Evolutionary conservation across 1,284 basidiomycete species (phyloP).

Genomic region (Trichosporon inkin): DNA sequence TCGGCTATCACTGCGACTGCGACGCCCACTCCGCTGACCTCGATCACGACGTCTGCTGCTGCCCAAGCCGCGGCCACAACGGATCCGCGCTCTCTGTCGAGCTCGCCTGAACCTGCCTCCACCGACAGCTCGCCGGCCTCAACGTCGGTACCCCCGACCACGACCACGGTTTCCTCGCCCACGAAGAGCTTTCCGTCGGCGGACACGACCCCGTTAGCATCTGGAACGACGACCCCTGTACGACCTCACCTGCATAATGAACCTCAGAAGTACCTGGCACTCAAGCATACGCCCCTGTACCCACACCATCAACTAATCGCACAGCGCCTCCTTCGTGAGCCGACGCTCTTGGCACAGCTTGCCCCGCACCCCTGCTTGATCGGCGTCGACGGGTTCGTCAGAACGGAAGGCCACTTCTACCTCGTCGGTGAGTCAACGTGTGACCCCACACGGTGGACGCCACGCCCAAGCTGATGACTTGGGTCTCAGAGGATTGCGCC

Average conservation of each 20-base stretch:
- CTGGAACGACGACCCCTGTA: not conserved
- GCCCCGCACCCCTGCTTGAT: slow-evolving; percentile 57
- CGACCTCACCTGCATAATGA: not conserved
- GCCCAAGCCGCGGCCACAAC: too few relatives aligned
- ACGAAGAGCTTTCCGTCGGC: not conserved
- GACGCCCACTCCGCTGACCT: not conserved
- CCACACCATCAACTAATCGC: slow-evolving; percentile 59
- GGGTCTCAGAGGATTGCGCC: slow-evolving; percentile 43
- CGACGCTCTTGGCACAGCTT: slow-evolving; percentile 56
- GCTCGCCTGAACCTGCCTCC: not conserved
- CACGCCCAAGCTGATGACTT: not conserved
- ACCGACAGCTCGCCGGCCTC: not conserved
- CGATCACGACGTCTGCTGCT: not conserved
- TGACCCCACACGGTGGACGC: too few relatives aligned
- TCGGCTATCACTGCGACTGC: not conserved
- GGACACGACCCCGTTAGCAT: not conserved
- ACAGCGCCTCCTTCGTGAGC: slow-evolving; percentile 56
- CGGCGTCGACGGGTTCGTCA: slow-evolving; percentile 55
- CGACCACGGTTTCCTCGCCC: not conserved
- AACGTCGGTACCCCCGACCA: not conserved
- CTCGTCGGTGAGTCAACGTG: slow-evolving; percentile 51
- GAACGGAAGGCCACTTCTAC: slow-evolving; percentile 58
- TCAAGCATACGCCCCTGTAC: slow-evolving; percentile 58
- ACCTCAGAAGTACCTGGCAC: slow-evolving; percentile 48
- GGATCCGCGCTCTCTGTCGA: not conserved